A percentile compares a stretch with the other conserved stretches of the same genome.
Evolutionary conservation across 768 basidiomycete genomes (phyloP).

Genomic region (Leucocoprinus birnbaumii): DNA sequence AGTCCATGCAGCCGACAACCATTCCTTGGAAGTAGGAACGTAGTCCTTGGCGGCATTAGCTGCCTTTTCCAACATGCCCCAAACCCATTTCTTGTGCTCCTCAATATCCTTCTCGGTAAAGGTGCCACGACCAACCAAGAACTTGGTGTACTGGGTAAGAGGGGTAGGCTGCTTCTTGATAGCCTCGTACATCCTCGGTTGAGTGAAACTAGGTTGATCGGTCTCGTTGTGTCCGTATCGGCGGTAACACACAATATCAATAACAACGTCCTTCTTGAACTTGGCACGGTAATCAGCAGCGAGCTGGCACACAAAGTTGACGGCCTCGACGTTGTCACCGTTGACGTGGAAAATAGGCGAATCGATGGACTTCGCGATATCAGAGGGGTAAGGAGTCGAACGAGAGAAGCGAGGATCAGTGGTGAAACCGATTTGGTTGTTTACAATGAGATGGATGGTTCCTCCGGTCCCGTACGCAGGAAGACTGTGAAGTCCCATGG

Average conservation of each 20-base stretch:
- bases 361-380: constrained; percentile 98
- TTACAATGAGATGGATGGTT: constrained; percentile 97
- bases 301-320: constrained; percentile 97
- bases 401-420: constrained; percentile 97
- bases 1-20: constrained; percentile 97
- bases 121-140: constrained; percentile 84
- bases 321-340: constrained; percentile 96
- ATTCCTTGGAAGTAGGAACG: constrained; percentile 90
- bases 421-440: constrained; percentile 99
- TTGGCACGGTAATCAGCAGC: constrained; percentile 98
- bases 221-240: constrained; percentile 99
- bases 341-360: constrained; percentile 99
- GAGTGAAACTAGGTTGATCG: constrained; percentile 98
- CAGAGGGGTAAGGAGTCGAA: constrained; percentile 96
- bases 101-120: constrained; percentile 97
- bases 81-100: constrained; percentile 99
- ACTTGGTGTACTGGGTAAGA: constrained; percentile 88
- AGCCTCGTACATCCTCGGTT: constrained; percentile 97
- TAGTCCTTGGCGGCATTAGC: constrained; percentile 95
- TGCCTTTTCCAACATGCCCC: constrained; percentile 98
- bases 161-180: constrained; percentile 93
- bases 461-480: constrained; percentile 97
- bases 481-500: constrained; percentile 96
- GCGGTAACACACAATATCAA: constrained; percentile 98
- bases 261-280: constrained; percentile 98